Base-by-base conservation (phyloP, 139 green algal species). In the Coelastrella sp. region DNA sequence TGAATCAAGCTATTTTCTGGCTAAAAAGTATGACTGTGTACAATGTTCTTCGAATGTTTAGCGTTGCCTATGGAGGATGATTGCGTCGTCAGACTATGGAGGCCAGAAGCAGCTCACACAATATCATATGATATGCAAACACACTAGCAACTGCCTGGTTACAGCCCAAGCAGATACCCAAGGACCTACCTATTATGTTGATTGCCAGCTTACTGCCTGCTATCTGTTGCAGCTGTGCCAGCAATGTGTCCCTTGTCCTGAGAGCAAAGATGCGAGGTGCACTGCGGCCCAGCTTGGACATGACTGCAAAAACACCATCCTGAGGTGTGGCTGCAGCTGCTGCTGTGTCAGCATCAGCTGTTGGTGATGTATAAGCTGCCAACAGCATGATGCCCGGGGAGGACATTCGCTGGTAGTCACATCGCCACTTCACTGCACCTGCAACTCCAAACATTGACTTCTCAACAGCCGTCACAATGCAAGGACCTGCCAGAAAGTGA, bases 261-360 rank as follows among this genome's bases (percentile, higher is more conserved):
- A 73, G 60, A 15, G 93, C 92, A 91, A 94, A 96, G 58, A 97
- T 90, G 8, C 94, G 89, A 8, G 93, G 91, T 17, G 79, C 83
- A 22, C 92, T 89, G 0, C 92, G 93, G 14, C 91, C 90, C 61
- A 84, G 20, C 75, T 68, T 89, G 15, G 87, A 90, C 79, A 94
- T 90, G 60, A 97, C 84, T 9, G 95, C 94, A 92, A 96, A 95
- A 4, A 91, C 84, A 63, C 75, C 78, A 20, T 88, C 89, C 35
- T 78, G 65, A 15, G 78, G 63, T 8, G 19, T 72, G 68, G 56
- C 68, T 72, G 58, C 35, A 15, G 66, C 17, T 25, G 66, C 60
- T 82, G 61, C 78, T 87, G 78, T 24, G 6, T 19, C 68, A 65
- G 68, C 68, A 49, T 73, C 20, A 19, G 1, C 27, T 82, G 72